phyloP scores from a whole-genome alignment of 2,329 filamentous ascomycete species.

The Arachnopeziza araneosa region DNA sequence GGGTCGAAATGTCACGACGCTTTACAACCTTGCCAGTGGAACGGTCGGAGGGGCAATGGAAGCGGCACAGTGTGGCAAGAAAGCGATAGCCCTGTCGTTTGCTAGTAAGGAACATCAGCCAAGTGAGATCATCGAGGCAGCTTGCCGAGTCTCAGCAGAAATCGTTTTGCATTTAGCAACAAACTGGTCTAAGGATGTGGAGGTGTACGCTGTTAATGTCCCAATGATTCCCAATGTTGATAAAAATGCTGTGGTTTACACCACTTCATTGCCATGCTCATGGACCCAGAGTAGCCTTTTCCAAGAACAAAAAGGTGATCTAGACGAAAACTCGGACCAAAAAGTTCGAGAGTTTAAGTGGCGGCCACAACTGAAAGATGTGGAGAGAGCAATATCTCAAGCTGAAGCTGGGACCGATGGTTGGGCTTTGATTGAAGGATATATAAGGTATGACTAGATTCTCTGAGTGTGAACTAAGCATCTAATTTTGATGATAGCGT shows the following conservation, averaged over 20 bases:
- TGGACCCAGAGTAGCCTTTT: constrained; percentile 1
- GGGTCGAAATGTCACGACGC: not conserved
- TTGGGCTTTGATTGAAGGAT: not conserved
- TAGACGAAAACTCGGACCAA: not conserved
- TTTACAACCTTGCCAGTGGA: constrained; percentile 1
- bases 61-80: constrained; percentile 1
- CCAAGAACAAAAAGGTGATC: not conserved
- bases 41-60: constrained; percentile 1
- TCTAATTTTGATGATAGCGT: not conserved
- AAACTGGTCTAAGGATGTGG: not conserved
- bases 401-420: not conserved
- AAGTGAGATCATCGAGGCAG: not conserved
- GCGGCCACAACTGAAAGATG: not conserved
- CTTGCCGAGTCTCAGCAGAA: not conserved
- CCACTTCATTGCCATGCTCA: not conserved
- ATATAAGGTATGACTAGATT: not conserved
- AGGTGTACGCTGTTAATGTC: constrained; percentile 1
- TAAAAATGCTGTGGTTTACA: not conserved
- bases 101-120: not conserved
- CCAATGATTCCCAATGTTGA: not conserved
- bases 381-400: not conserved
- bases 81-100: not conserved
- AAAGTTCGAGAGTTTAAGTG: not conserved
- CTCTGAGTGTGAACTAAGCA: not conserved
- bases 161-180: not conserved